Percentiles rank a stretch among this genome's conserved stretches.
Conservation (phyloP, 306 rosid species). For the Trifolium dubium region DNA sequence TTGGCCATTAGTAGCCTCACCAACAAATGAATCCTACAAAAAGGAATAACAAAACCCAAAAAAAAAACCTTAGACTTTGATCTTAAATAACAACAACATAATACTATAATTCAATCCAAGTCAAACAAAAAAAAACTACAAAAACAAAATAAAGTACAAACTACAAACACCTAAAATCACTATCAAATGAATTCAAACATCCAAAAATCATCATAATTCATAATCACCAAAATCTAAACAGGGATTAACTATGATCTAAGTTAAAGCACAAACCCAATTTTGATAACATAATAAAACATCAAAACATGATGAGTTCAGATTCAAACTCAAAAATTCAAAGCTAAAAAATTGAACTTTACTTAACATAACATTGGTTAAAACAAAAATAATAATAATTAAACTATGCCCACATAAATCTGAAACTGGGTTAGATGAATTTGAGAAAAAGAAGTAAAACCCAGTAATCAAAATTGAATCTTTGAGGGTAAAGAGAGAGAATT, state of each 20-base stretch:
- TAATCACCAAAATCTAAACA: slow-evolving; percentile 23
- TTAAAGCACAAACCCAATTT: slow-evolving; percentile 28
- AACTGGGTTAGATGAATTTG: slow-evolving; percentile 25
- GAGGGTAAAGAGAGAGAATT: slow-evolving; percentile 26
- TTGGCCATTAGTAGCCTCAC: slow-evolving; percentile 58
- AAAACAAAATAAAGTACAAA: background rate
- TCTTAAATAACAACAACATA: slow-evolving; percentile 24
- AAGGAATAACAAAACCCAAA: slow-evolving; percentile 9
- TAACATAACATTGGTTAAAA: background rate
- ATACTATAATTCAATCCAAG: slow-evolving; percentile 15
- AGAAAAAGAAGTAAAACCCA: slow-evolving; percentile 14
- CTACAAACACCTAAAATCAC: slow-evolving; percentile 2
- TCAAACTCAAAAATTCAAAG: slow-evolving; percentile 14
- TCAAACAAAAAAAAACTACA: slow-evolving; percentile 33
- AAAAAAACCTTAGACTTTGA: slow-evolving; percentile 29
- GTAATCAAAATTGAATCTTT: slow-evolving; percentile 43
- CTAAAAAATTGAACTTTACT: slow-evolving; percentile 28
- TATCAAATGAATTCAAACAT: slow-evolving; percentile 15
- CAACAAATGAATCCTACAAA: slow-evolving; percentile 79
- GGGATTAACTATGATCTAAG: slow-evolving; percentile 41
- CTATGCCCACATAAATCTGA: slow-evolving; percentile 33
- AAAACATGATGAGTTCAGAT: slow-evolving; percentile 37
- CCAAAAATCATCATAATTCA: slow-evolving; percentile 15
- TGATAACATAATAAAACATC: slow-evolving; percentile 24
- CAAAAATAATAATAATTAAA: background rate